Evolutionary conservation across 768 basidiomycete species (phyloP).

Genomic region (Russula dissimulans): DNA sequence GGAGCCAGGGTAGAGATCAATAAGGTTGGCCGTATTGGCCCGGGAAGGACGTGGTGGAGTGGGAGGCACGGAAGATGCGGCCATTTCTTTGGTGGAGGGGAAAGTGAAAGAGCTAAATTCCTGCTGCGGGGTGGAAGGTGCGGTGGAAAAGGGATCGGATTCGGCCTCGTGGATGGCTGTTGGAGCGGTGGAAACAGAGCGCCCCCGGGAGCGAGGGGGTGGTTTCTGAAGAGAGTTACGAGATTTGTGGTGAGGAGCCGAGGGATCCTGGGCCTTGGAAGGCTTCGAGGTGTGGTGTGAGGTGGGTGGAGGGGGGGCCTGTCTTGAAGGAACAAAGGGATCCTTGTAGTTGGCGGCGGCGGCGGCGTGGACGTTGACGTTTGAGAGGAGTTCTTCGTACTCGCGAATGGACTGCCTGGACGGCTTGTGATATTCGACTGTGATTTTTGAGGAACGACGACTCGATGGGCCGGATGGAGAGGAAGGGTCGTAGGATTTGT

Average conservation of each 20-base stretch:
- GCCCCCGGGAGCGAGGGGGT: slow-evolving; percentile 26
- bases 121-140: slow-evolving; percentile 26
- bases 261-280: slow-evolving; percentile 10
- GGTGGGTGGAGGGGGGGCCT: slow-evolving; percentile 37
- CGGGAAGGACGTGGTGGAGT: slow-evolving; percentile 76
- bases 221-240: slow-evolving; percentile 27
- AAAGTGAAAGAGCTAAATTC: slow-evolving; percentile 22
- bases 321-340: slow-evolving; percentile 37
- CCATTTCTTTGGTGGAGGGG: slow-evolving; percentile 24
- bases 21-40: slow-evolving; percentile 74
- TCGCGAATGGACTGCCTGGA: slow-evolving; percentile 70
- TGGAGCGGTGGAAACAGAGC: slow-evolving; percentile 26
- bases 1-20: slow-evolving; percentile 54
- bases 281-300: slow-evolving; percentile 17
- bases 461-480: slow-evolving; percentile 8
- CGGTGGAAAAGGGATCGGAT: slow-evolving; percentile 22
- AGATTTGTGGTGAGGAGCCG: slow-evolving; percentile 23
- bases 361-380: slow-evolving; percentile 47
- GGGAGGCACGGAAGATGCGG: slow-evolving; percentile 28
- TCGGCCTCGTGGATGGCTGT: slow-evolving; percentile 36
- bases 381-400: slow-evolving; percentile 61
- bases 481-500: slow-evolving; percentile 17
- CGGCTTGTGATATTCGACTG: slow-evolving; percentile 69
- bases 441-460: slow-evolving; percentile 24
- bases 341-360: slow-evolving; percentile 36